Percentiles rank a stretch among this genome's conserved stretches.
Evolutionary conservation across 1,284 basidiomycete genomes (phyloP).

Genomic region (Wallemia ichthyophaga): DNA sequence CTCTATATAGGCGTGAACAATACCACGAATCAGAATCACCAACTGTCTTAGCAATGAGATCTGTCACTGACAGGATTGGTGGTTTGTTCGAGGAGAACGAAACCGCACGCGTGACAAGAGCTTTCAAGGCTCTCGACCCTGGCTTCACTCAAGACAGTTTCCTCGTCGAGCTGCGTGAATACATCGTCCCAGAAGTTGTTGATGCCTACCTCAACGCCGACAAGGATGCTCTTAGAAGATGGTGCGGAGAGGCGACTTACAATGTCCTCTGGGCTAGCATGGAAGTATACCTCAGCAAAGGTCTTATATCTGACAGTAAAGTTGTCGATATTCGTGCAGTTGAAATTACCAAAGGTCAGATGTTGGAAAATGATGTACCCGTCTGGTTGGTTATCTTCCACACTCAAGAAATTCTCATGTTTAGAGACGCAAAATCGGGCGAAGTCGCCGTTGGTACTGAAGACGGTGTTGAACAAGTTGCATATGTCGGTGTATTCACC

Average conservation of each 20-base stretch:
- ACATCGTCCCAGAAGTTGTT: constrained; percentile 88
- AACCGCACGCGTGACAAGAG: constrained; percentile 65
- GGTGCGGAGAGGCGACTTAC: constrained; percentile 91
- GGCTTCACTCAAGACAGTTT: constrained; percentile 59
- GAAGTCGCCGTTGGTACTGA: constrained; percentile 65
- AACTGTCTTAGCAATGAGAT: constrained; percentile 45
- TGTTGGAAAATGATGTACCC: constrained; percentile 61
- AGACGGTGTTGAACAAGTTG: constrained; percentile 66
- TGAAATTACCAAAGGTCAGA: constrained; percentile 56
- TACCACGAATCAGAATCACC: constrained; percentile 90
- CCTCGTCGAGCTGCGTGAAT: constrained; percentile 72
- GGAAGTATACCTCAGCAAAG: constrained; percentile 72
- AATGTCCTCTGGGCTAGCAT: constrained; percentile 94
- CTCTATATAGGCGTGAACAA: constrained; percentile 20
- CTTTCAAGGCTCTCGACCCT: constrained; percentile 66
- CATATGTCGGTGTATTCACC: constrained; percentile 74
- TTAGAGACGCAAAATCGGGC: constrained; percentile 60
- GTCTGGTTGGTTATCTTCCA: constrained; percentile 81
- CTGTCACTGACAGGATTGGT: constrained; percentile 56
- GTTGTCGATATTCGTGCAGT: constrained; percentile 83
- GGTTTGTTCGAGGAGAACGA: constrained; percentile 92
- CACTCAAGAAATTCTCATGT: constrained; percentile 76
- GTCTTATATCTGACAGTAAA: constrained; percentile 62
- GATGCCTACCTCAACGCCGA: constrained; percentile 83
- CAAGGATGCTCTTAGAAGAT: constrained; percentile 48